phyloP scores from a whole-genome alignment of 805 yeast species.

The Naumovozyma castellii region DNA sequence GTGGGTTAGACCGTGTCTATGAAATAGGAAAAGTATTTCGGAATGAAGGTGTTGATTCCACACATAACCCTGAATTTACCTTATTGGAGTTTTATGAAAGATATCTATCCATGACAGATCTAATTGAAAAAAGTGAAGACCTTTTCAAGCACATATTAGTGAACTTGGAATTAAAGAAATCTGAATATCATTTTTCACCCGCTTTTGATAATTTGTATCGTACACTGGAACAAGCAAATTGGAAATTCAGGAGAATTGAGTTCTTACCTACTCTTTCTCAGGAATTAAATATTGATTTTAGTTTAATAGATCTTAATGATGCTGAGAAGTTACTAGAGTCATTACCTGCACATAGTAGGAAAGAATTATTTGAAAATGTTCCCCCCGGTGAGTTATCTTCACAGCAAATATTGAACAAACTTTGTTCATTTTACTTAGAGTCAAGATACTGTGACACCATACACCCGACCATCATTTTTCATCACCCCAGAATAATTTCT shows the following conservation, averaged over 20 bases:
- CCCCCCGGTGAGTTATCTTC: slow-evolving; percentile 31
- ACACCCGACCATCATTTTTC: slow-evolving; percentile 62
- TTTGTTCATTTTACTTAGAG: slow-evolving; percentile 57
- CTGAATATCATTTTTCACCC: background rate
- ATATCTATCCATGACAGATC: slow-evolving; percentile 53
- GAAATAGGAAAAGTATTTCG: slow-evolving; percentile 82
- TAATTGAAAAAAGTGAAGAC: slow-evolving; percentile 55
- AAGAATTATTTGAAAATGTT: slow-evolving; percentile 2
- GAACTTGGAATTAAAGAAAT: slow-evolving; percentile 17
- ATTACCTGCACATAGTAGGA: slow-evolving; percentile 6
- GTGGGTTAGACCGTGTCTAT: slow-evolving; percentile 79
- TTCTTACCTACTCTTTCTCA: slow-evolving; percentile 23
- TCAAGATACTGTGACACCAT: slow-evolving; percentile 38
- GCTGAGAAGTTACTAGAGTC: slow-evolving; percentile 12
- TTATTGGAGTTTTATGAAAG: slow-evolving; percentile 82
- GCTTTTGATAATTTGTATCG: slow-evolving; percentile 4
- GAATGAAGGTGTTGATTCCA: slow-evolving; percentile 86
- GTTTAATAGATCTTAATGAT: slow-evolving; percentile 28
- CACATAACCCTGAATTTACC: slow-evolving; percentile 92
- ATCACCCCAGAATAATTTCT: slow-evolving; percentile 78
- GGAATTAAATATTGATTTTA: slow-evolving; percentile 15
- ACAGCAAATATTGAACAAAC: slow-evolving; percentile 52
- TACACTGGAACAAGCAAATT: slow-evolving; percentile 10
- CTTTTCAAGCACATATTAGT: slow-evolving; percentile 36
- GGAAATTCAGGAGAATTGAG: slow-evolving; percentile 26